A percentile compares a stretch with the other conserved stretches of the same genome.
These are phyloP conservation scores for Pyrenophora tritici-repentis DNA, from an alignment of 2,329 filamentous ascomycete genomes.

Conservation along the genomic window DNA sequence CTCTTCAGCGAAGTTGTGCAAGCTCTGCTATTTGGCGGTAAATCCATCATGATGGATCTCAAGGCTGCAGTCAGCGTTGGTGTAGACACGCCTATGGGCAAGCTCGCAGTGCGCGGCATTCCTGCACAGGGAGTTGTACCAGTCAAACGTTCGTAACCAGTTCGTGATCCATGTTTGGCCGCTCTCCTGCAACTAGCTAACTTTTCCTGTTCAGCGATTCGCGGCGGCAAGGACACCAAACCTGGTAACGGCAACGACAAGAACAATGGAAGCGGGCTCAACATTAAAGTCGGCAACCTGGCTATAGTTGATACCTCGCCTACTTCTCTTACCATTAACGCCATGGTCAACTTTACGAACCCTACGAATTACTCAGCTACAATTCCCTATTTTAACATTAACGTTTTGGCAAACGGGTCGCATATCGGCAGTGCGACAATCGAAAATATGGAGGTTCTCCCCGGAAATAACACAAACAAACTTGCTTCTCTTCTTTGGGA, in stretches of 20 bases:
- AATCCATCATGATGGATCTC: constrained; percentile 72
- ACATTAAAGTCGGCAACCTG: constrained; percentile 72
- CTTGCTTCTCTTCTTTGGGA: constrained; percentile 74
- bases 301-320: constrained; percentile 73
- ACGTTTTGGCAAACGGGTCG: constrained; percentile 74
- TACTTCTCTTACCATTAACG: constrained; percentile 71
- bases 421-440: constrained; percentile 76
- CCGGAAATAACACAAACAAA: constrained; percentile 74
- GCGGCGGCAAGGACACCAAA: constrained; percentile 53
- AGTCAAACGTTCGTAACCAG: constrained; percentile 86
- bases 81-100: constrained; percentile 79
- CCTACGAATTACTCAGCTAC: constrained; percentile 83
- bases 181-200: constrained; percentile 36
- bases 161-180: constrained; percentile 44
- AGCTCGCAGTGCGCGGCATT: constrained; percentile 79
- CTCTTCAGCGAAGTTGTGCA: constrained; percentile 83
- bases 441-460: constrained; percentile 64
- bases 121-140: constrained; percentile 83
- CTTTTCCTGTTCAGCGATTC: constrained; percentile 42
- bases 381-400: constrained; percentile 79
- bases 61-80: constrained; percentile 82
- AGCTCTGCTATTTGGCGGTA: constrained; percentile 74
- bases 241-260: constrained; percentile 47
- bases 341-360: constrained; percentile 82
- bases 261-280: constrained; percentile 57